Conservation (phyloP, 2,329 filamentous ascomycete genomes). For the Aspergillus pseudoviridinutans region DNA sequence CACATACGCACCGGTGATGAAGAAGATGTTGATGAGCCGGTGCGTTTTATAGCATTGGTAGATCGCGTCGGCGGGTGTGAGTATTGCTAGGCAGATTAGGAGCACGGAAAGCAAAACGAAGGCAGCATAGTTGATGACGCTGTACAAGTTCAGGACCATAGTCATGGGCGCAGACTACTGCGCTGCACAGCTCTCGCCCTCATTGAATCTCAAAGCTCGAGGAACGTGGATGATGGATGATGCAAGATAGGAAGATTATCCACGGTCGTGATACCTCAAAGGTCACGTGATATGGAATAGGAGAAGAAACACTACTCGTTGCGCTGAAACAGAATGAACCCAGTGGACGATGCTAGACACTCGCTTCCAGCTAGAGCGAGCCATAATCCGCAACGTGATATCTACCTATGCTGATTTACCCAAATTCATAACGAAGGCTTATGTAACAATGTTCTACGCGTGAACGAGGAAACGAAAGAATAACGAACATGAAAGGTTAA, state of each 20-base stretch:
- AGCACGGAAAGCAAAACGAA: conserved; percentile 75
- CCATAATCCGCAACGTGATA: not conserved
- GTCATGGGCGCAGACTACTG: conserved; percentile 21
- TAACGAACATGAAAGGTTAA: not conserved
- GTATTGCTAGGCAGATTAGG: conserved; percentile 67
- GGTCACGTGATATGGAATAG: conserved; percentile 1
- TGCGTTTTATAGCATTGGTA: conserved; percentile 65
- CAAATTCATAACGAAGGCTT: not conserved
- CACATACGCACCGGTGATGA: conserved; percentile 72
- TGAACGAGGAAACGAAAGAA: not conserved
- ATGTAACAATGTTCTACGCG: not conserved
- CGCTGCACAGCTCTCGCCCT: conserved; percentile 8
- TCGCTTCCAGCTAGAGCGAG: not conserved
- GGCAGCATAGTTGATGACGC: conserved; percentile 73
- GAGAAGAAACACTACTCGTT: not conserved
- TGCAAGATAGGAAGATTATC: not conserved
- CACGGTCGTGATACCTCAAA: not conserved
- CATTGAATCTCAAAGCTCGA: not conserved
- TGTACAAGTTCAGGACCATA: conserved; percentile 54
- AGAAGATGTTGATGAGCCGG: conserved; percentile 76
- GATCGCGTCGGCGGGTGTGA: conserved; percentile 77
- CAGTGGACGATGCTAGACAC: not conserved
- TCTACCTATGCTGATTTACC: not conserved
- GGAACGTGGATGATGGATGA: not conserved
- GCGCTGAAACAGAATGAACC: not conserved